Evolutionary conservation across 345 rosid genomes (phyloP).

Genomic region (Populus davidiana): DNA sequence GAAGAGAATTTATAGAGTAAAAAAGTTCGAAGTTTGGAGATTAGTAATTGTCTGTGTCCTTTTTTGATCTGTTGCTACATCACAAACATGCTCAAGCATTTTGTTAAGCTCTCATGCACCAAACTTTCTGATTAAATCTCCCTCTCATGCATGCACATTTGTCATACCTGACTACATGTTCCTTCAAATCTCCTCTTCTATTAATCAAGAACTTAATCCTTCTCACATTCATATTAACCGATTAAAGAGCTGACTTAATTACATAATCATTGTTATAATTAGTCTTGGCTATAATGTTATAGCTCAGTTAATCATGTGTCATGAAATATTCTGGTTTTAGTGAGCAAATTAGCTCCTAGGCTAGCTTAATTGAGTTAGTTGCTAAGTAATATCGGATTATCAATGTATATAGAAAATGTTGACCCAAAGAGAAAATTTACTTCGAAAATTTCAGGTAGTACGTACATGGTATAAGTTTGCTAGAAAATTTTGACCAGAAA

Average conservation of each 20-base stretch:
- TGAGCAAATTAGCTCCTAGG: no score
- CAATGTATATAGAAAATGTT: no score
- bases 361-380: no score
- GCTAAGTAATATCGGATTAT: no score
- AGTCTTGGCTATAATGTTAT: no score
- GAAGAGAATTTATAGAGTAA: slow-evolving; percentile 46
- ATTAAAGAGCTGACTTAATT: slow-evolving; percentile 1
- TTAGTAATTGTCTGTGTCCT: slow-evolving; percentile 49
- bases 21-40: slow-evolving; percentile 55
- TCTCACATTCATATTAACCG: not conserved
- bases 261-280: no score
- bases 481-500: no score
- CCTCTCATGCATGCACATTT: slow-evolving; percentile 46
- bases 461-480: no score
- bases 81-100: slow-evolving; percentile 41
- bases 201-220: not conserved
- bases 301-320: no score
- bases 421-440: no score
- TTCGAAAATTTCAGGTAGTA: no score
- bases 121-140: slow-evolving; percentile 82
- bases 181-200: slow-evolving; percentile 41
- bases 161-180: slow-evolving; percentile 29
- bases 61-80: slow-evolving; percentile 56
- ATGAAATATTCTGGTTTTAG: no score
- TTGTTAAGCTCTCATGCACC: slow-evolving; percentile 50